Base-by-base conservation (phyloP, 192 early-diverging fungal species). In the Podila minutissima region DNA sequence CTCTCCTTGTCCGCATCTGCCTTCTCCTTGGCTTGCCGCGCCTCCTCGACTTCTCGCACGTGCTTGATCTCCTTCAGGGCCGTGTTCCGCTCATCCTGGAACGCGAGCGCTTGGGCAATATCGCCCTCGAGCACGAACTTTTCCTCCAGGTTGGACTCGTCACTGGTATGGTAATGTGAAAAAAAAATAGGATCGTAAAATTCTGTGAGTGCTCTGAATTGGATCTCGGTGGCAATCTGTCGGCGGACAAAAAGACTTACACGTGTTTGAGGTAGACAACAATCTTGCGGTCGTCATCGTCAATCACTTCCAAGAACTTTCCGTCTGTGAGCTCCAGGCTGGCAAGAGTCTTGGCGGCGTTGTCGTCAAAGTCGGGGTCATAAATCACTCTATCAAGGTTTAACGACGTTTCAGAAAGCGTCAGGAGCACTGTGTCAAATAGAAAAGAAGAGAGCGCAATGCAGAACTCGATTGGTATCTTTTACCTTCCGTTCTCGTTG, bases 311-410 rank as follows among this genome's bases (percentile, higher is more conserved):
- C 46, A 96, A 37, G 20, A 88, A 82, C 53, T 82, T 83, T 28
- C 89, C 90, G 67, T 92, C 82, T 38, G 68, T 75, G 10, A 98
- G 61, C 3, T 86, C 84, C 26, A 98, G 75, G 2, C 86, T 85
- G 22, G 85, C 81, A 58, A 97, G 82, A 0, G 91, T 73, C 55
- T 75, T 78, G 6, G 73, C 78, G 13, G 87, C 67, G 68, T 96
- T 96, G 61, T 98, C 96, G 32, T 96, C 94, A 69, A 93, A 95
- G 33, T 99, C 97, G 12, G 91, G 83, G 75, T 99, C 96, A 69
- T 96, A 96, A 58, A 98, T 72, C 22, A 97, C 85, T 68, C 92
- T 93, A 74, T 6, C 3, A 74, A 33, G n/a, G 55, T 17, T 10
- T 17, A 33, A 33, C 20, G 8, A n/a, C 1, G 6, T 20, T 55